phyloP scores from a whole-genome alignment of 768 basidiomycete genomes.

The Megacollybia marginata region DNA sequence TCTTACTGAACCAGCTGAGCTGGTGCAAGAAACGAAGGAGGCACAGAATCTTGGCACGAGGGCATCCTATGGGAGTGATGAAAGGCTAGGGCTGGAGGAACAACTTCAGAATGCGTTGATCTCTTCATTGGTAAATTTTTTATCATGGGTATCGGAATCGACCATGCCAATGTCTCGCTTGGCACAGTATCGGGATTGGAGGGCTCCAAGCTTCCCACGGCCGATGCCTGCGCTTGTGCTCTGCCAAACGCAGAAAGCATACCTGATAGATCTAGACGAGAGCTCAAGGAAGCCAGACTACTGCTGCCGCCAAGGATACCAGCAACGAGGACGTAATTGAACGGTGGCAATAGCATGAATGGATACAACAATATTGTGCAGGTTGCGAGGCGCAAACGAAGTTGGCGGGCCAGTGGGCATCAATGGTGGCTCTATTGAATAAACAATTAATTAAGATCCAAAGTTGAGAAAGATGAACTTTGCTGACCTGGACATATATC shows the following conservation, averaged over 20 bases:
- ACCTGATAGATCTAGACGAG: slow-evolving; percentile 71
- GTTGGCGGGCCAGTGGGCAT: slow-evolving; percentile 86
- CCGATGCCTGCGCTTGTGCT: slow-evolving; percentile 22
- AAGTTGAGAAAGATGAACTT: slow-evolving; percentile 25
- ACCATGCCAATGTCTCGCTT: slow-evolving; percentile 55
- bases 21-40: too few species aligned
- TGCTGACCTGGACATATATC: slow-evolving; percentile 40
- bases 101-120: too few species aligned
- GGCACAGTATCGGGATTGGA: slow-evolving; percentile 26
- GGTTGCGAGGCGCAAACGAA: slow-evolving; percentile 84
- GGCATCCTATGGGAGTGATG: too few species aligned
- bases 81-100: too few species aligned
- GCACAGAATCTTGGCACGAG: too few species aligned
- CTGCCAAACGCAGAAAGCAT: slow-evolving; percentile 81
- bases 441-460: neutral
- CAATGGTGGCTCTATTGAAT: too few species aligned
- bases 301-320: slow-evolving; percentile 54
- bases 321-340: slow-evolving; percentile 87
- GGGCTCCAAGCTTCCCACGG: slow-evolving; percentile 13
- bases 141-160: slow-evolving; percentile 58
- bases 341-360: slow-evolving; percentile 98
- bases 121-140: slow-evolving; percentile 80
- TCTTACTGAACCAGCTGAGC: too few species aligned
- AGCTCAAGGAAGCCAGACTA: slow-evolving; percentile 24
- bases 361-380: slow-evolving; percentile 90